These are phyloP conservation scores for Coix lacrymajobi DNA, from an alignment of 176 grass and related monocot species.

Conservation along the genomic window DNA sequence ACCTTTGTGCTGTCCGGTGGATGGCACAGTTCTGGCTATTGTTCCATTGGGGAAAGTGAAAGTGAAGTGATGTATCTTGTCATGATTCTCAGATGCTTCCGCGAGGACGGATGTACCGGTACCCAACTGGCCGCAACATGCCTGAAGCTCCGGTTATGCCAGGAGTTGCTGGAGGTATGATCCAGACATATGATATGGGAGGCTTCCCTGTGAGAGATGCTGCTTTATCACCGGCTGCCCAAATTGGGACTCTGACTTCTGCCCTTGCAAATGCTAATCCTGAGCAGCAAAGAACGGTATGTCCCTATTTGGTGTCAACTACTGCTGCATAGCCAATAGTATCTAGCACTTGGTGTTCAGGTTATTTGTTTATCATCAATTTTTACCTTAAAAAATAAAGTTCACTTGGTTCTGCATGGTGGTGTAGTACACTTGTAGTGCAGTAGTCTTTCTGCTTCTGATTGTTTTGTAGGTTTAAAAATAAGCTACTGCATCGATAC, in stretches of 20 bases:
- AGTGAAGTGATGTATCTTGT: not conserved
- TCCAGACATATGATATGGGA: constrained; percentile 69
- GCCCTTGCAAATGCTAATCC: constrained; percentile 88
- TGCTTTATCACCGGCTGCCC: constrained; percentile 52
- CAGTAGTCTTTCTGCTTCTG: not conserved
- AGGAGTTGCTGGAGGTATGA: constrained; percentile 63
- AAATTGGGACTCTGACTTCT: constrained; percentile 74
- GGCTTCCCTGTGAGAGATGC: constrained; percentile 54
- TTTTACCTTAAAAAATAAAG: not conserved
- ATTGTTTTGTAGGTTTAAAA: not conserved
- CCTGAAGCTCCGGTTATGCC: constrained; percentile 50
- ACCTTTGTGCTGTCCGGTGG: not conserved
- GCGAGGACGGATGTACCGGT: constrained; percentile 72
- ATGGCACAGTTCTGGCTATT: not conserved
- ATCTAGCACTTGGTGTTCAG: not conserved
- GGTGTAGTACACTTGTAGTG: not conserved
- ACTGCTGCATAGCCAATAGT: not conserved
- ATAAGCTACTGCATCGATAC: not conserved
- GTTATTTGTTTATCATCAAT: constrained; percentile 15
- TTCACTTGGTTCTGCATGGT: not conserved
- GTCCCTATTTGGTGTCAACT: not conserved
- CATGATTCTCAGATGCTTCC: constrained; percentile 64
- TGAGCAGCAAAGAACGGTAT: constrained; percentile 93
- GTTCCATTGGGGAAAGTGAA: not conserved
- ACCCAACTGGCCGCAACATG: constrained; percentile 72